Conservation (phyloP, 495 filamentous ascomycete genomes). For the Aspergillus cavernicola region DNA sequence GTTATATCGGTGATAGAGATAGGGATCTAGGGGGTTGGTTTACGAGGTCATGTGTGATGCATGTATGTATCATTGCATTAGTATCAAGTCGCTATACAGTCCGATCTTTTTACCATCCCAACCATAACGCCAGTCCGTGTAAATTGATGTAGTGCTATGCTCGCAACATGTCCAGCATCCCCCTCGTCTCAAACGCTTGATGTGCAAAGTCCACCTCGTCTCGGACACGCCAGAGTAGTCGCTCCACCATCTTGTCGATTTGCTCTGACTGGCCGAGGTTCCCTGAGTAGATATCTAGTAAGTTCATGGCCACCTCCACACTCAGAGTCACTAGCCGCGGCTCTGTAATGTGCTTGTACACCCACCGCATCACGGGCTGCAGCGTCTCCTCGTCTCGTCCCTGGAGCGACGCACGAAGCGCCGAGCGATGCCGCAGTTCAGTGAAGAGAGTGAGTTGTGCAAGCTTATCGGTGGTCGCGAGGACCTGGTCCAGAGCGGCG, state of each 20-base stretch:
- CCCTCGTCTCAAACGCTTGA: constrained; percentile 68
- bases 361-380: constrained; percentile 79
- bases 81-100: constrained; percentile 1
- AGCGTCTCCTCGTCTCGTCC: constrained; percentile 80
- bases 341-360: constrained; percentile 71
- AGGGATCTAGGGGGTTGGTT: too few relatives aligned
- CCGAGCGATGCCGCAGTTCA: constrained; percentile 82
- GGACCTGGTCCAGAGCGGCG: constrained; percentile 72
- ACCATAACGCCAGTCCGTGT: constrained; percentile 1
- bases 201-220: constrained; percentile 78
- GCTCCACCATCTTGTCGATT: constrained; percentile 62
- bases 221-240: constrained; percentile 63
- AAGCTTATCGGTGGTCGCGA: constrained; percentile 53
- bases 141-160: constrained; percentile 14
- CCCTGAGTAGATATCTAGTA: constrained; percentile 83
- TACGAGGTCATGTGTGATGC: too few relatives aligned
- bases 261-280: constrained; percentile 70
- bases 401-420: constrained; percentile 74
- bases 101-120: not conserved
- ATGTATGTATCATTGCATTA: not conserved
- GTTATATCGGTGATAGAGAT: constrained; percentile 44
- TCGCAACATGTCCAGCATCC: constrained; percentile 78
- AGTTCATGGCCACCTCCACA: constrained; percentile 71
- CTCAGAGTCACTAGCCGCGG: constrained; percentile 72
- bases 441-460: constrained; percentile 73